Percentiles rank a stretch among this genome's conserved stretches.
Evolutionary conservation across 495 filamentous ascomycete genomes (phyloP).

Genomic region (Annulohypoxylon stygium): DNA sequence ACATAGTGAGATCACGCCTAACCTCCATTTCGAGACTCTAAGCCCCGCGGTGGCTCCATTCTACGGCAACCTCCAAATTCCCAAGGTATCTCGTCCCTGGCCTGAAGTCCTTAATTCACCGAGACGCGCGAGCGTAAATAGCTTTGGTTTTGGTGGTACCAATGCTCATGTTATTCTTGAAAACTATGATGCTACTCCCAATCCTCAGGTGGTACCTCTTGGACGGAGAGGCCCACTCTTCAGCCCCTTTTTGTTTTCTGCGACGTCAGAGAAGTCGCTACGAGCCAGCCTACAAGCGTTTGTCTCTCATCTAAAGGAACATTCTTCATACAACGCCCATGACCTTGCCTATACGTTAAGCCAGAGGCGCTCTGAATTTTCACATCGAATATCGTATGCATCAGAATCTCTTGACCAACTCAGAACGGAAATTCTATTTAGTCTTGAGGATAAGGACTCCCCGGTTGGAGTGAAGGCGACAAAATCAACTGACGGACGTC

Average conservation of each 20-base stretch:
- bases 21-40: slow-evolving; percentile 63
- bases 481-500: background rate
- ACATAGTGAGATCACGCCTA: slow-evolving; percentile 66
- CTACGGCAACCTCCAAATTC: slow-evolving; percentile 54
- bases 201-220: background rate
- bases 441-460: background rate
- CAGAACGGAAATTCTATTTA: background rate
- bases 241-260: slow-evolving; percentile 5
- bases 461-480: background rate
- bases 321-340: background rate
- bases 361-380: background rate
- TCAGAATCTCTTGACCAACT: background rate
- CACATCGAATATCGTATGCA: background rate
- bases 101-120: slow-evolving; percentile 51
- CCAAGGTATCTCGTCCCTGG: slow-evolving; percentile 54
- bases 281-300: background rate
- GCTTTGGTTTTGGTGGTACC: slow-evolving; percentile 70
- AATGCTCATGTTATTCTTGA: slow-evolving; percentile 62
- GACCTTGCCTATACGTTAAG: background rate
- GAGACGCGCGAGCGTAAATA: slow-evolving; percentile 68
- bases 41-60: slow-evolving; percentile 61
- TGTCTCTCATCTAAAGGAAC: background rate
- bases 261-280: background rate
- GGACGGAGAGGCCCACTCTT: background rate
- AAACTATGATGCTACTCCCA: background rate